Evolutionary conservation across 768 basidiomycete genomes (phyloP).

Genomic region (Leccinellum luteum): DNA sequence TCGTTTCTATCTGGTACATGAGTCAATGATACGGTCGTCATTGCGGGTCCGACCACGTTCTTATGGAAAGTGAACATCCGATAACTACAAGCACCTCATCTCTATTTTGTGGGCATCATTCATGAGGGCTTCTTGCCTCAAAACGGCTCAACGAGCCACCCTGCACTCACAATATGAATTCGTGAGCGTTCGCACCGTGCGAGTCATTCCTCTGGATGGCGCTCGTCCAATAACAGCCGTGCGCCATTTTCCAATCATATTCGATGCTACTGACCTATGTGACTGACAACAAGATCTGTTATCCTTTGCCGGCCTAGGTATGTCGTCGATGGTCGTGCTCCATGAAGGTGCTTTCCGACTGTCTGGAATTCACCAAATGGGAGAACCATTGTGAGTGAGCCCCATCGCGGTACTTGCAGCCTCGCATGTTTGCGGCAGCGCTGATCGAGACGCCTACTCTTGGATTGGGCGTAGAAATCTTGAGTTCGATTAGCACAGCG

Average conservation of each 20-base stretch:
- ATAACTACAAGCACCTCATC: too few relatives aligned
- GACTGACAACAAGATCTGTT: slow-evolving; percentile 4
- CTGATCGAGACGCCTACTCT: not conserved
- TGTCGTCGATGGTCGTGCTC: too few relatives aligned
- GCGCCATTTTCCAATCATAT: not conserved
- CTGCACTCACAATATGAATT: not conserved
- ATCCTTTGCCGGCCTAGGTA: too few relatives aligned
- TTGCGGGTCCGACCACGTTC: too few relatives aligned
- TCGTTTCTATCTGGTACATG: too few relatives aligned
- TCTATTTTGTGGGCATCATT: too few relatives aligned
- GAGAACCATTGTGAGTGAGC: too few relatives aligned
- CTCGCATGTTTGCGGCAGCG: not conserved
- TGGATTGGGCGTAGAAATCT: not conserved
- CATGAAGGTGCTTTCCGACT: not conserved
- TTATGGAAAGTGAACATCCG: too few relatives aligned
- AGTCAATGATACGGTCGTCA: too few relatives aligned
- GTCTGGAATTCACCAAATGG: not conserved
- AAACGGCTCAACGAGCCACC: not conserved
- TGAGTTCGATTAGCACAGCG: not conserved
- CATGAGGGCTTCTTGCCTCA: too few relatives aligned
- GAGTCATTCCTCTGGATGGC: not conserved
- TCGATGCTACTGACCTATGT: not conserved
- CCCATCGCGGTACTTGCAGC: too few relatives aligned
- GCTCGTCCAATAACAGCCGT: not conserved
- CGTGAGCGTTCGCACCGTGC: not conserved